Conservation (phyloP, 257 asterid genomes). For the Solanum clarkiae region DNA sequence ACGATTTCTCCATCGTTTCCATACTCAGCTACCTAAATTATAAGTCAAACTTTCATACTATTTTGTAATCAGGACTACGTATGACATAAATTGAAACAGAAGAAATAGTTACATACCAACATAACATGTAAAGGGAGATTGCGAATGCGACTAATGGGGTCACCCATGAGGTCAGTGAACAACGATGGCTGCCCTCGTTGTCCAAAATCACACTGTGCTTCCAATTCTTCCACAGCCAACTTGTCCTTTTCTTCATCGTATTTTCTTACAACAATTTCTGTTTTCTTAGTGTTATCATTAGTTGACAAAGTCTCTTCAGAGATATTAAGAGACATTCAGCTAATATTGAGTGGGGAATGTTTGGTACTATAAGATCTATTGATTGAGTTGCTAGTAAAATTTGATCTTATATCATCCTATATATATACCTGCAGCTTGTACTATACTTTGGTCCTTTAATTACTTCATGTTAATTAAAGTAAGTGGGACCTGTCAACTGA, state of each 20-base stretch:
- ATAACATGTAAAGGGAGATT: conserved; percentile 42
- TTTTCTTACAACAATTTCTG: conserved; percentile 44
- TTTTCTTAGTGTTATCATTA: background rate
- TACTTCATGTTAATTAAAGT: background rate
- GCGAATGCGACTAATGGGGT: conserved; percentile 65
- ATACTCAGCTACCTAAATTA: conserved; percentile 42
- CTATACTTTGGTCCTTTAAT: background rate
- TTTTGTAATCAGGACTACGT: background rate
- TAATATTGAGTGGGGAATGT: background rate
- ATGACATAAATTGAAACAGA: background rate
- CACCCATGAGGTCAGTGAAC: conserved; percentile 73
- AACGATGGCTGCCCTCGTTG: conserved; percentile 55
- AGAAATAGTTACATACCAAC: conserved; percentile 33
- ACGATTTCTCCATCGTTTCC: conserved; percentile 40
- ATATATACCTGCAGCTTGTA: background rate
- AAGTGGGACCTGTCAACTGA: background rate
- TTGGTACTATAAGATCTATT: background rate
- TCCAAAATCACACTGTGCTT: conserved; percentile 60
- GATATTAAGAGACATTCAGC: conserved; percentile 5
- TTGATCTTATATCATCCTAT: background rate
- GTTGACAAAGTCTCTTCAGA: background rate
- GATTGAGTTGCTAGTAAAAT: background rate
- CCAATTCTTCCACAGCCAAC: conserved; percentile 68
- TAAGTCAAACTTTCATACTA: background rate
- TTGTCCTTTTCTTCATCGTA: conserved; percentile 43